Evolutionary conservation across 345 rosid species (phyloP).

Genomic region (Euphorbia tirucalli): DNA sequence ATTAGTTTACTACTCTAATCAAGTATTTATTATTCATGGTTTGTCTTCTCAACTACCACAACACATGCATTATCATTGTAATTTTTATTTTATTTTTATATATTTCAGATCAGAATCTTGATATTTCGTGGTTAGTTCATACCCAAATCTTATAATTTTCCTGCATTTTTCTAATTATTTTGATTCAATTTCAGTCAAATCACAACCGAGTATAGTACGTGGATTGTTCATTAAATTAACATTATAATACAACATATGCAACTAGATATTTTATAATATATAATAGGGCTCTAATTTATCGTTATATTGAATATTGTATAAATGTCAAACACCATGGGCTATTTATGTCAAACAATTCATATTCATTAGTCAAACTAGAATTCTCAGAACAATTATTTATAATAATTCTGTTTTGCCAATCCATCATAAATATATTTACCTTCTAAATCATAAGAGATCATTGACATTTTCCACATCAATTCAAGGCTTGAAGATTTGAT

Average conservation of each 20-base stretch:
- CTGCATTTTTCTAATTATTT: not conserved
- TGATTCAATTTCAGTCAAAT: not conserved
- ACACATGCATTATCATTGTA: not conserved
- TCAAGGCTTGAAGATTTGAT: not conserved
- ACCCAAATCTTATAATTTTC: not conserved
- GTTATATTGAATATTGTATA: not conserved
- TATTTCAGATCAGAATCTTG: not conserved
- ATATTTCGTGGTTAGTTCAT: not conserved
- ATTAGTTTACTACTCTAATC: too few relatives aligned
- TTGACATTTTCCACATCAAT: conserved; percentile 9
- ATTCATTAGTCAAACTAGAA: not conserved
- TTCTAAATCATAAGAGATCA: not conserved
- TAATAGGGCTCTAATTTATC: too few relatives aligned
- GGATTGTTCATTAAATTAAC: not conserved
- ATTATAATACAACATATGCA: conserved; percentile 4
- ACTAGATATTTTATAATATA: not conserved
- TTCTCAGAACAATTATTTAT: not conserved
- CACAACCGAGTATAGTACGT: not conserved
- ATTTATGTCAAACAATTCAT: conserved; percentile 1
- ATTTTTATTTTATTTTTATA: not conserved
- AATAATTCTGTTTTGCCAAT: not conserved
- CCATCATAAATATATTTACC: not conserved
- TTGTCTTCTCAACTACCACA: not conserved
- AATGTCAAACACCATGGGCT: not conserved
- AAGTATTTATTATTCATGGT: not conserved